Conservation (phyloP, 768 basidiomycete species). For the Bullera alba region DNA sequence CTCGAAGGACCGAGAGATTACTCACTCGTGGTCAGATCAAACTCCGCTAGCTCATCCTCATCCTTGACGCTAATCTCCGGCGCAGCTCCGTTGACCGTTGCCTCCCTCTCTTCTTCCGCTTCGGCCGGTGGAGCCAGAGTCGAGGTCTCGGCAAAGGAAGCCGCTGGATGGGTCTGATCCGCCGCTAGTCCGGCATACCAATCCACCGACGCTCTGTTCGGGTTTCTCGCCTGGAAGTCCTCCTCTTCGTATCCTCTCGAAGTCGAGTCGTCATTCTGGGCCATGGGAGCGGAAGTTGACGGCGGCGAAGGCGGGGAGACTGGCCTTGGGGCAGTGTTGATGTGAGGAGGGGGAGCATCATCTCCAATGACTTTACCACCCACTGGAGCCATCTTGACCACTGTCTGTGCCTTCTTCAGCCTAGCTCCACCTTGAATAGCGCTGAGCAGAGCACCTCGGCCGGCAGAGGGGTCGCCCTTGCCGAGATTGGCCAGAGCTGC, state of each 20-base stretch:
- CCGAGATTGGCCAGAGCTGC: conserved; percentile 51
- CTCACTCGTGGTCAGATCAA: conserved; percentile 46
- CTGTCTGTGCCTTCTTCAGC: conserved; percentile 68
- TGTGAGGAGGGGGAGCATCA: conserved; percentile 61
- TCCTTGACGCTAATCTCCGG: conserved; percentile 7
- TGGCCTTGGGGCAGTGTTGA: conserved; percentile 50
- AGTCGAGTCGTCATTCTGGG: conserved; percentile 10
- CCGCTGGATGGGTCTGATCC: conserved; percentile 49
- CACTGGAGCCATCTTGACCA: conserved; percentile 55
- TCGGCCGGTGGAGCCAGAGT: conserved; percentile 51
- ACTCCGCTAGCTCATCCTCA: conserved; percentile 46
- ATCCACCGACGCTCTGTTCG: conserved; percentile 71
- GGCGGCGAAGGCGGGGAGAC: conserved; percentile 39
- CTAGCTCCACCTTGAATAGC: conserved; percentile 71
- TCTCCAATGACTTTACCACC: conserved; percentile 68
- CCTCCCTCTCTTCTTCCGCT: conserved; percentile 48
- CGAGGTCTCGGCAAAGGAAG: conserved; percentile 47
- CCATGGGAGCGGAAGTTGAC: conserved; percentile 9
- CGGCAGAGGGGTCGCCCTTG: conserved; percentile 41
- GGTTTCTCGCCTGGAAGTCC: conserved; percentile 37
- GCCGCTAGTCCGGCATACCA: conserved; percentile 87
- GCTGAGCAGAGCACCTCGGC: conserved; percentile 57
- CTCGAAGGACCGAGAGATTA: neutral
- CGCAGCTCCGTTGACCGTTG: conserved; percentile 7
- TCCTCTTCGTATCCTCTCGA: conserved; percentile 12